These are phyloP conservation scores for Fusarium burgessii DNA, from an alignment of 2,329 filamentous ascomycete species.

Conservation along the genomic window DNA sequence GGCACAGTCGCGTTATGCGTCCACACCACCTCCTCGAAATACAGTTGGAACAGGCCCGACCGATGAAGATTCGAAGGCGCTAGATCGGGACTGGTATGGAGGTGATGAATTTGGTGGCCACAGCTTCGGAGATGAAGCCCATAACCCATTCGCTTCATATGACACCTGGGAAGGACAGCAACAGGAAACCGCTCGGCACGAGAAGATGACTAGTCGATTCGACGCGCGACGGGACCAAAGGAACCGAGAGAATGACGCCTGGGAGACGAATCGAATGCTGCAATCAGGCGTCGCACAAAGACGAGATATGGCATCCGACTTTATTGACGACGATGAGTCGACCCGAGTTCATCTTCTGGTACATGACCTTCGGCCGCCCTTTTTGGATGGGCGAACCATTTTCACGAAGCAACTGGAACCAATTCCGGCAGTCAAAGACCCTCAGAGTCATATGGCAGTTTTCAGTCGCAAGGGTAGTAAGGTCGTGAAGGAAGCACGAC, in stretches of 20 bases:
- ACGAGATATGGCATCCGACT: conserved; percentile 82
- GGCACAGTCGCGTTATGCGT: conserved; percentile 54
- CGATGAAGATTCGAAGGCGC: conserved; percentile 76
- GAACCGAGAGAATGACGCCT: conserved; percentile 94
- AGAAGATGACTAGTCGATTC: conserved; percentile 81
- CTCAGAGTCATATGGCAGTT: conserved; percentile 98
- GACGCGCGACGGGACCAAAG: conserved; percentile 82
- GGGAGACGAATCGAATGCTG: conserved; percentile 99
- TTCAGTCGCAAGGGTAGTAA: conserved; percentile 95
- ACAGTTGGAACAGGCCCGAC: conserved; percentile 69
- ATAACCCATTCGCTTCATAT: conserved; percentile 88
- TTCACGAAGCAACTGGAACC: conserved; percentile 98
- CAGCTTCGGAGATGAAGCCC: conserved; percentile 89
- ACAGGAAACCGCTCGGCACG: conserved; percentile 80
- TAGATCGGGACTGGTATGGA: conserved; percentile 94
- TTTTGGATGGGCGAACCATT: conserved; percentile 92
- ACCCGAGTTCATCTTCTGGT: conserved; percentile 91
- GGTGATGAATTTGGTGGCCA: conserved; percentile 86
- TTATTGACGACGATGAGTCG: conserved; percentile 86
- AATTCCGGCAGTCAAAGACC: conserved; percentile 90
- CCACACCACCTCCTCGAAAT: conserved; percentile 53
- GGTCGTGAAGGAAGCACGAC: conserved; percentile 89
- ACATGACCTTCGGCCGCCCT: conserved; percentile 93
- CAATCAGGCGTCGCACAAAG: conserved; percentile 95
- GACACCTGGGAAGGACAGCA: conserved; percentile 81